Conservation (phyloP, 2,329 filamentous ascomycete genomes). For the Volutella citrinella region DNA sequence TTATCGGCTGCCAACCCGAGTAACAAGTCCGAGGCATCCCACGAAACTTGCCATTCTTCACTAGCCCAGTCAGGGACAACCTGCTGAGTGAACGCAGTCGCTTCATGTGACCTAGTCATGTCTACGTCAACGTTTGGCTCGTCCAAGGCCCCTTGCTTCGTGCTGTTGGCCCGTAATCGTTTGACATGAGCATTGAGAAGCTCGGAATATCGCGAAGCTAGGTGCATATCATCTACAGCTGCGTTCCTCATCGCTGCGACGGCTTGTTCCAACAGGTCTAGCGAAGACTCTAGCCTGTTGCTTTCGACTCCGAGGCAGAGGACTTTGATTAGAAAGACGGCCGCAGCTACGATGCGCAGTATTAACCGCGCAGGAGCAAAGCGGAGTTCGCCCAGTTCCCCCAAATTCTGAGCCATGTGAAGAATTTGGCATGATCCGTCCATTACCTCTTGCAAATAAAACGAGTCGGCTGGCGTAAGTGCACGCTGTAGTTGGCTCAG, state of each 20-base stretch:
- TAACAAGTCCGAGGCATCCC: too few species aligned
- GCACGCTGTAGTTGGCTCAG: conserved; percentile 35
- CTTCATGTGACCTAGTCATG: too few species aligned
- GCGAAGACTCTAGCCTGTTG: conserved; percentile 8
- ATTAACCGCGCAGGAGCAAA: conserved; percentile 53
- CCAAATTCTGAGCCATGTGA: conserved; percentile 45
- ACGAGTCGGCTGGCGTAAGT: conserved; percentile 47
- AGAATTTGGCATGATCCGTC: conserved; percentile 51
- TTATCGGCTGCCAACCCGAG: too few species aligned
- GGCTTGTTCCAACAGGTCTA: conserved; percentile 7
- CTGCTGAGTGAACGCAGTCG: too few species aligned
- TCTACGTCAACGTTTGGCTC: too few species aligned
- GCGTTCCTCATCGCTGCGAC: conserved; percentile 8
- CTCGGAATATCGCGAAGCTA: conserved; percentile 13
- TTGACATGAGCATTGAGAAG: too few species aligned
- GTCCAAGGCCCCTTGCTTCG: too few species aligned
- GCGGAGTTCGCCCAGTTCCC: conserved; percentile 42
- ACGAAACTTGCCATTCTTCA: too few species aligned
- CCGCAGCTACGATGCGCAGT: conserved; percentile 51
- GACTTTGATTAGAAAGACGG: conserved; percentile 49
- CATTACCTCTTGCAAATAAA: conserved; percentile 54
- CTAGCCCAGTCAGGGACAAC: too few species aligned
- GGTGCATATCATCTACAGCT: conserved; percentile 15
- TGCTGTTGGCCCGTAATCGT: too few species aligned
- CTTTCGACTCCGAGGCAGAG: conserved; percentile 11